Percentiles rank a stretch among this genome's conserved stretches.
Evolutionary conservation across 805 yeast species (phyloP).

Genomic region (Geotrichum ghanense): DNA sequence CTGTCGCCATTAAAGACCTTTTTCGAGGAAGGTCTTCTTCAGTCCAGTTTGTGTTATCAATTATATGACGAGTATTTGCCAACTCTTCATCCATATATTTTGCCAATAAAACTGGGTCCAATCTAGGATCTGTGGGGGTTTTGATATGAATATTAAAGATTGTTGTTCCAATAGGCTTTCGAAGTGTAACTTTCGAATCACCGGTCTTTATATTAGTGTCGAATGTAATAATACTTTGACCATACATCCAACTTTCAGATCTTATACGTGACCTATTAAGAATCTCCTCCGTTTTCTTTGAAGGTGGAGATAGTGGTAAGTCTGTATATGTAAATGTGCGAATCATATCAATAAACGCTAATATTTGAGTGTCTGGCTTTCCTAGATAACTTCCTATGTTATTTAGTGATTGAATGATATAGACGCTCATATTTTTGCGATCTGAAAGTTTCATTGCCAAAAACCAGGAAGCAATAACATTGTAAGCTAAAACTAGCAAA

Average conservation of each 20-base stretch:
- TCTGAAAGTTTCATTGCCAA: slow-evolving; percentile 48
- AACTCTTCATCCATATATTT: slow-evolving; percentile 29
- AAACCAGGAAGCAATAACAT: slow-evolving; percentile 63
- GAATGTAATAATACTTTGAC: slow-evolving; percentile 44
- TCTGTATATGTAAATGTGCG: slow-evolving; percentile 56
- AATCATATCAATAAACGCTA: slow-evolving; percentile 58
- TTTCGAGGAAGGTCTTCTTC: neutral
- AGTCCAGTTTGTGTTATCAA: neutral
- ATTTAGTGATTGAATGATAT: slow-evolving; percentile 31
- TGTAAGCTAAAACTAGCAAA: slow-evolving; percentile 50
- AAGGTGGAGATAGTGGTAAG: slow-evolving; percentile 23
- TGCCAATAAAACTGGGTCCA: neutral
- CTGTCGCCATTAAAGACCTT: neutral
- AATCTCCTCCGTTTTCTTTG: neutral
- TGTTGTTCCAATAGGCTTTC: slow-evolving; percentile 59
- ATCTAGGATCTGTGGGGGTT: neutral
- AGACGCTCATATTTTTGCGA: slow-evolving; percentile 49
- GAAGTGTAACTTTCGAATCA: slow-evolving; percentile 34
- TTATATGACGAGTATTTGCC: slow-evolving; percentile 19
- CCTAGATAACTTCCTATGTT: neutral
- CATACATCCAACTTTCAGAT: slow-evolving; percentile 47
- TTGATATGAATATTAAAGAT: slow-evolving; percentile 30
- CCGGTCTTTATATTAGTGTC: slow-evolving; percentile 44
- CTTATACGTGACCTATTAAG: slow-evolving; percentile 8
- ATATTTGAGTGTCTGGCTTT: slow-evolving; percentile 37